These are phyloP conservation scores for Paulownia fortunei DNA, from an alignment of 257 asterid species.

Conservation along the genomic window DNA sequence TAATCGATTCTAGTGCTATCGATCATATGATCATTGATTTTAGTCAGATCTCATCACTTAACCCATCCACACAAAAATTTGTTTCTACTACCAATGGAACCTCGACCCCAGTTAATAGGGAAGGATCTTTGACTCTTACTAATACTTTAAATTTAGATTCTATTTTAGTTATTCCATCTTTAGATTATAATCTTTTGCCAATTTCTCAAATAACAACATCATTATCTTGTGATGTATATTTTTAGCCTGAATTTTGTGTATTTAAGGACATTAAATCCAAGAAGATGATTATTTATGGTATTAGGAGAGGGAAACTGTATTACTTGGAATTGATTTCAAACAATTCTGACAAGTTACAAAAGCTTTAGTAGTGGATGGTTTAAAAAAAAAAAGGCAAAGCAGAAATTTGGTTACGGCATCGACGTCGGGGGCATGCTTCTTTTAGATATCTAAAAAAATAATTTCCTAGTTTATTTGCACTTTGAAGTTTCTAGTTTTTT, in stretches of 20 bases:
- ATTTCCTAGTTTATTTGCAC: neutral
- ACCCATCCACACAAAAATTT: neutral
- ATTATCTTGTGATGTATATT: too few relatives aligned
- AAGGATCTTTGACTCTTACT: neutral
- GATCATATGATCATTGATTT: slow-evolving; percentile 1
- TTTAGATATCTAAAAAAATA: neutral
- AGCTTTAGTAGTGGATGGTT: too few relatives aligned
- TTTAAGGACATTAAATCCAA: too few relatives aligned
- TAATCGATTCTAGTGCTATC: neutral
- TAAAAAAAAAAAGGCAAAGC: too few relatives aligned
- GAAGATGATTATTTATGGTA: too few relatives aligned
- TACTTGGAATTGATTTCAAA: too few relatives aligned
- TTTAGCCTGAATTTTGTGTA: too few relatives aligned
- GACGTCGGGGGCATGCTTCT: neutral
- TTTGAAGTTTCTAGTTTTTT: neutral
- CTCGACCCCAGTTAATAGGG: neutral
- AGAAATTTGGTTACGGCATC: neutral
- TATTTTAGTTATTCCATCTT: too few relatives aligned
- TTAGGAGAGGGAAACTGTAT: too few relatives aligned
- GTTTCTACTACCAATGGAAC: neutral
- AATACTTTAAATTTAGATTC: neutral
- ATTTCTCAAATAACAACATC: neutral
- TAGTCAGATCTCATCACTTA: neutral
- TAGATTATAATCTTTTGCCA: too few relatives aligned
- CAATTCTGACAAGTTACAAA: too few relatives aligned